These are phyloP conservation scores for Salicornia ramosissima DNA, from an alignment of 148 eudicot genomes.

Conservation along the genomic window DNA sequence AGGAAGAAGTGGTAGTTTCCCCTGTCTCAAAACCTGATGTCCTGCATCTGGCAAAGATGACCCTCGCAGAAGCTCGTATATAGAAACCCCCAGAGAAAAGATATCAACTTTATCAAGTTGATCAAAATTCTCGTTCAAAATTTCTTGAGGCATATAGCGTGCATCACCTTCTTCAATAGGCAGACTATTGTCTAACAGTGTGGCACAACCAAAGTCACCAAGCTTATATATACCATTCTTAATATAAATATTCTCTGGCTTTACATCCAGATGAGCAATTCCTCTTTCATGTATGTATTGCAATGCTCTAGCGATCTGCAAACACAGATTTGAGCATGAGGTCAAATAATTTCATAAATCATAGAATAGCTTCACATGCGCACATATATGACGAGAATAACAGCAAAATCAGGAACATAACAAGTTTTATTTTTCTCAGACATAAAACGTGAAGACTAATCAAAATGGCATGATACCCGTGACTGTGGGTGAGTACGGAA, in stretches of 20 bases:
- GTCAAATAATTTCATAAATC: not conserved
- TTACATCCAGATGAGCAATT: slow-evolving; percentile 85
- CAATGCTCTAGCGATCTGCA: slow-evolving; percentile 80
- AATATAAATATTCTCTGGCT: slow-evolving; percentile 90
- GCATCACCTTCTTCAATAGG: slow-evolving; percentile 98
- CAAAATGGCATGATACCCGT: no score
- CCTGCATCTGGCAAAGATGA: slow-evolving; percentile 60
- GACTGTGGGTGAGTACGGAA: no score
- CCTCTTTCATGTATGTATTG: slow-evolving; percentile 74
- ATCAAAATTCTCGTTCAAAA: slow-evolving; percentile 79
- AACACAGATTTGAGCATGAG: not conserved
- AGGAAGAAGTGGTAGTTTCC: slow-evolving; percentile 84
- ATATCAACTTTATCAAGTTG: slow-evolving; percentile 91
- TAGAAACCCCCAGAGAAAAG: slow-evolving; percentile 73
- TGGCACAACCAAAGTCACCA: slow-evolving; percentile 99
- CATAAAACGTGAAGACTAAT: not conserved
- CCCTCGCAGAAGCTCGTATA: slow-evolving; percentile 74
- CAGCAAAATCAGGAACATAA: not conserved
- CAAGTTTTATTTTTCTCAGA: not conserved
- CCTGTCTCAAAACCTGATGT: slow-evolving; percentile 49
- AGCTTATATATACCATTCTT: slow-evolving; percentile 74
- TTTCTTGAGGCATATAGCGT: slow-evolving; percentile 92
- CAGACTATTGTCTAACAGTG: slow-evolving; percentile 64
- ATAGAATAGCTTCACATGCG: no score
- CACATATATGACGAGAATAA: not conserved